Evolutionary conservation across 805 yeast genomes (phyloP), one percentile per base, ranked within the genome.

Genomic region (Barnettozyma pratensis): DNA sequence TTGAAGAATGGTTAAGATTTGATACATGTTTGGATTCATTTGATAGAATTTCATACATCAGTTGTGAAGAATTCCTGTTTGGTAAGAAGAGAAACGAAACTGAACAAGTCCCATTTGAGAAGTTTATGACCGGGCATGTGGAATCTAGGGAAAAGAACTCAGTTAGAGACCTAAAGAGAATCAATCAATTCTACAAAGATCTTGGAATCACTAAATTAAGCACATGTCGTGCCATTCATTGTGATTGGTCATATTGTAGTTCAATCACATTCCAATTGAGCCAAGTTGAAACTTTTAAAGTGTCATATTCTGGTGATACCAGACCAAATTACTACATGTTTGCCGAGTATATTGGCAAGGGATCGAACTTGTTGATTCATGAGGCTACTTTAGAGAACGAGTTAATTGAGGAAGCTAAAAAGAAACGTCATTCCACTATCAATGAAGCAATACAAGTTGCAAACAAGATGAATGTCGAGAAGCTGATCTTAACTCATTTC

Each of bases 271-370:
- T 85, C 47, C 65, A 64, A 7, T 57, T 71, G 32, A 58, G 56
- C 1, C 53, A 51, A 3, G 47, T 54, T 7, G 50, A 64, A 14
- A 32, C 12, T 0, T 89, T 89, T 70, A 85, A 79, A 56, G 72
- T 91, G 1, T 84, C 97, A 1, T 94, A 87, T 63, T 89, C 97
- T 2, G 99, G 99, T 10, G 99, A 94, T 62, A 88, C 98, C 0
- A 78, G 97, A 58, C 99, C 99, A 0, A 83, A 81, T 54, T 60
- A 68, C 4, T 67, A 63, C 43, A 63, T 59, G 39, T 90, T 90
- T 65, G 79, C 85, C 0, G 58, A 69, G 3, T 72, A 68, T 3
- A 76, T 87, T 46, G 98, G 97, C 2, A 51, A 61, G 25, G 64
- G 71, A 10, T 78, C 88, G 29, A 92, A 89, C 60, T 64, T 94